Conservation (phyloP, 306 rosid species). For the Quercus bicolor region DNA sequence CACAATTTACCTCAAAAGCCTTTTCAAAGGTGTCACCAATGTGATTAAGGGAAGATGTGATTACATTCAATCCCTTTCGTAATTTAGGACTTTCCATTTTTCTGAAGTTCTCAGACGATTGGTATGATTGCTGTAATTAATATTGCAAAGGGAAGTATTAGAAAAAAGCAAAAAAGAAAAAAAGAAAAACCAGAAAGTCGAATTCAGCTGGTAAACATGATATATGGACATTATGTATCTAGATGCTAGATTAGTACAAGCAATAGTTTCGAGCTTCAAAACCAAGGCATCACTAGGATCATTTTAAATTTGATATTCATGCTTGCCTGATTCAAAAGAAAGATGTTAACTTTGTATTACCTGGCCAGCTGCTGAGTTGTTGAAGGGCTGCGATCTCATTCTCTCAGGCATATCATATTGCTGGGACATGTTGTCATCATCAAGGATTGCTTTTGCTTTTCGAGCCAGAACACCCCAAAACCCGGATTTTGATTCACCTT, state of each 20-base stretch:
- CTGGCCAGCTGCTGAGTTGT: slow-evolving; percentile 42
- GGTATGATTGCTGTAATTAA: slow-evolving; percentile 47
- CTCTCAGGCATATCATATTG: slow-evolving; percentile 23
- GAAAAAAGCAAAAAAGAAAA: not conserved
- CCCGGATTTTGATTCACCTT: slow-evolving; percentile 50
- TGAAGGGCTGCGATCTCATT: slow-evolving; percentile 30
- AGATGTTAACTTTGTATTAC: slow-evolving; percentile 27
- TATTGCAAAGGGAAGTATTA: slow-evolving; percentile 13
- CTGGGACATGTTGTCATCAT: slow-evolving; percentile 46
- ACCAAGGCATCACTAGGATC: not conserved
- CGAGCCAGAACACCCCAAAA: slow-evolving; percentile 89
- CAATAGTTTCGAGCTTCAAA: not conserved
- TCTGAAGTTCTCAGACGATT: slow-evolving; percentile 31
- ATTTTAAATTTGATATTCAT: not conserved
- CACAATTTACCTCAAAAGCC: slow-evolving; percentile 68
- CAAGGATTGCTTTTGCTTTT: slow-evolving; percentile 84
- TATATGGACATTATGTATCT: not conserved
- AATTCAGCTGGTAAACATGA: slow-evolving; percentile 6
- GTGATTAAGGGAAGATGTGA: slow-evolving; percentile 83
- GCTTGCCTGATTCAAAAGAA: not conserved
- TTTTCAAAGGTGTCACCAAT: slow-evolving; percentile 92
- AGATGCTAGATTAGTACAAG: not conserved
- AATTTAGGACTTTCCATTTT: slow-evolving; percentile 63
- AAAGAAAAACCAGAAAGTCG: not conserved
- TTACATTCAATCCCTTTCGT: slow-evolving; percentile 73